These are phyloP conservation scores for Mikania micrantha DNA, from an alignment of 129 eudicot genomes.

Conservation along the genomic window DNA sequence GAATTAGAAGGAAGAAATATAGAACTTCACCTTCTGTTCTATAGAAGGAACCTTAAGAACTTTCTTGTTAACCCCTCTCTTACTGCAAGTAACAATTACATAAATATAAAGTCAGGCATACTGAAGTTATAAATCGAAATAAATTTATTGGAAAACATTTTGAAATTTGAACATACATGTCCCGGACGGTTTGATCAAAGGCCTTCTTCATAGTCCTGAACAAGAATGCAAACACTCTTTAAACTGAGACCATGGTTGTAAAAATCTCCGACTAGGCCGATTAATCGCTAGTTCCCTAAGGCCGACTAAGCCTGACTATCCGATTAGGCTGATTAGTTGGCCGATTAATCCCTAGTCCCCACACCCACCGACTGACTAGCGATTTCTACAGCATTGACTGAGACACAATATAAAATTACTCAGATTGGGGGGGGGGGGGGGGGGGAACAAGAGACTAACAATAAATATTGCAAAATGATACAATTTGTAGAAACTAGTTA, in stretches of 20 bases:
- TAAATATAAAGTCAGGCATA: background rate
- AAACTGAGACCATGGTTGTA: slow-evolving; percentile 4
- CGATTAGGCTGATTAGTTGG: too few species aligned
- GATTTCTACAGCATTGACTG: too few species aligned
- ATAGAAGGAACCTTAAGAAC: slow-evolving; percentile 97
- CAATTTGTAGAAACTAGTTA: background rate
- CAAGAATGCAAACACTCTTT: slow-evolving; percentile 31
- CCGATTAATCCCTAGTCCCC: too few species aligned
- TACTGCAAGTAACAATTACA: slow-evolving; percentile 41
- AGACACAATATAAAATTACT: background rate
- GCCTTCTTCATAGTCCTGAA: slow-evolving; percentile 81
- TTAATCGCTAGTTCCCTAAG: too few species aligned
- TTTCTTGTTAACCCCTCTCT: slow-evolving; percentile 93
- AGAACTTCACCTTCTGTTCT: slow-evolving; percentile 76
- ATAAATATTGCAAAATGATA: background rate
- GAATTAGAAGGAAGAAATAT: slow-evolving; percentile 3
- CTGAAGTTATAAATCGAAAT: background rate
- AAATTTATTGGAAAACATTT: background rate
- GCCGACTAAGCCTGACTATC: too few species aligned
- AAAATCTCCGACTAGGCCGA: too few species aligned
- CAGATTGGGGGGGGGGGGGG: background rate
- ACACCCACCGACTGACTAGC: too few species aligned
- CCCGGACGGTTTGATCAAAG: slow-evolving; percentile 86
- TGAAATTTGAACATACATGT: slow-evolving; percentile 49
- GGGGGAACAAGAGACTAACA: background rate